phyloP scores from a whole-genome alignment of 306 rosid species.

The Acacia acuminata region DNA sequence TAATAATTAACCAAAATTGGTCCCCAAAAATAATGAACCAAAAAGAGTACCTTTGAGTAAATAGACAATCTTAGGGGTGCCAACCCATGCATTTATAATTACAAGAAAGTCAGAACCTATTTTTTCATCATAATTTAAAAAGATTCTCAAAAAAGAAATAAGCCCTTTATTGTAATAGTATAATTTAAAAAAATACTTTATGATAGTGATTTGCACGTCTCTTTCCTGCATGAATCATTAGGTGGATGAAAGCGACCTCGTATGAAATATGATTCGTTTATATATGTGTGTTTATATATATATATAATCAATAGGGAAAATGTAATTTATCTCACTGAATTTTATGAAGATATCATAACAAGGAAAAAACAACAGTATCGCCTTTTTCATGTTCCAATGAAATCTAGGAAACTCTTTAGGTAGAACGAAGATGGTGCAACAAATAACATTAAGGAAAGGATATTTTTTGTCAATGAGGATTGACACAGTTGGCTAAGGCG shows the following conservation, averaged over 20 bases:
- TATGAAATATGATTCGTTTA: background rate
- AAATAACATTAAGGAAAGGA: background rate
- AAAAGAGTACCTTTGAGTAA: background rate
- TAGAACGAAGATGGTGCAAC: background rate
- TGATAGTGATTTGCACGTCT: background rate
- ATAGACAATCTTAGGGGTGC: background rate
- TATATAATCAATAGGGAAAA: background rate
- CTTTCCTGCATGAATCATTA: background rate
- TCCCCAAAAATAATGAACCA: background rate
- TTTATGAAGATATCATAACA: background rate
- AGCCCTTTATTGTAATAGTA: background rate
- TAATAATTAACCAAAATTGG: background rate
- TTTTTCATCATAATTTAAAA: background rate
- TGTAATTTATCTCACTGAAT: background rate
- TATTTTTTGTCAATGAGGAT: too few relatives aligned
- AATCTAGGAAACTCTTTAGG: background rate
- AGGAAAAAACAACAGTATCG: background rate
- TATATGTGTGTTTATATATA: too few relatives aligned
- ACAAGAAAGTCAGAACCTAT: background rate
- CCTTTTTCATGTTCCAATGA: background rate
- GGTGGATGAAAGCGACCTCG: background rate
- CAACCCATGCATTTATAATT: background rate
- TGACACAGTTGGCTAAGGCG: too few relatives aligned
- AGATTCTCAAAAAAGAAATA: background rate
- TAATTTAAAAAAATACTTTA: background rate